Evolutionary conservation across 768 basidiomycete genomes (phyloP).

Genomic region (Butyriboletus loyo): DNA sequence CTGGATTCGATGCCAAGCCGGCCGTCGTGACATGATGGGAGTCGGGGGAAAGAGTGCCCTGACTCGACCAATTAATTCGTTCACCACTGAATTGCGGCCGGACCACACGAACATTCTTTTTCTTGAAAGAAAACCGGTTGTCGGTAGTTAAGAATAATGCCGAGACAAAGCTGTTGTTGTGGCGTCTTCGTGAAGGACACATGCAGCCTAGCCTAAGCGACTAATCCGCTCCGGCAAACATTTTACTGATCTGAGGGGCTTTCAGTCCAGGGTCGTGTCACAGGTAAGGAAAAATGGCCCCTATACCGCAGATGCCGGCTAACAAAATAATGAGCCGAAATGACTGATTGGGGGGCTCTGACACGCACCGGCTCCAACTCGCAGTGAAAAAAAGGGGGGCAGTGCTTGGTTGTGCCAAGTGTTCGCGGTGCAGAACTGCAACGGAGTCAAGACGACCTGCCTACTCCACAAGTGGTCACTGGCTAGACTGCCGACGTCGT

Average conservation of each 20-base stretch:
- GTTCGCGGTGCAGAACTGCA: conserved; percentile 5
- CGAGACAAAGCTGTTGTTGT: background rate
- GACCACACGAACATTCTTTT: background rate
- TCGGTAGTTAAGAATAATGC: background rate
- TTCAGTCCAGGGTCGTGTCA: background rate
- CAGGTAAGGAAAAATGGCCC: background rate
- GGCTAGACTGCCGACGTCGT: background rate
- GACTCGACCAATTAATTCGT: background rate
- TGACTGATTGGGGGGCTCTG: background rate
- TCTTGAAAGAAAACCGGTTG: background rate
- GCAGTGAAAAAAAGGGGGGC: background rate
- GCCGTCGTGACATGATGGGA: background rate
- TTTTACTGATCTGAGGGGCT: background rate
- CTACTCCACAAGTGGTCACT: background rate
- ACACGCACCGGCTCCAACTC: background rate
- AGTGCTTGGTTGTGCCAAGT: background rate
- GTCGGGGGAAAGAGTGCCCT: background rate
- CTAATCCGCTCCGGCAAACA: background rate
- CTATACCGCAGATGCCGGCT: conserved; percentile 3
- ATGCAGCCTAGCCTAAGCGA: background rate
- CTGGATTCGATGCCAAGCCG: background rate
- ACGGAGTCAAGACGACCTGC: background rate
- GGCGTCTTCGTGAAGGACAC: background rate
- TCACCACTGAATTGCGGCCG: background rate
- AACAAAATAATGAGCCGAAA: conserved; percentile 9